phyloP scores from a whole-genome alignment of 1,284 basidiomycete genomes.

The Leccinum insigne region DNA sequence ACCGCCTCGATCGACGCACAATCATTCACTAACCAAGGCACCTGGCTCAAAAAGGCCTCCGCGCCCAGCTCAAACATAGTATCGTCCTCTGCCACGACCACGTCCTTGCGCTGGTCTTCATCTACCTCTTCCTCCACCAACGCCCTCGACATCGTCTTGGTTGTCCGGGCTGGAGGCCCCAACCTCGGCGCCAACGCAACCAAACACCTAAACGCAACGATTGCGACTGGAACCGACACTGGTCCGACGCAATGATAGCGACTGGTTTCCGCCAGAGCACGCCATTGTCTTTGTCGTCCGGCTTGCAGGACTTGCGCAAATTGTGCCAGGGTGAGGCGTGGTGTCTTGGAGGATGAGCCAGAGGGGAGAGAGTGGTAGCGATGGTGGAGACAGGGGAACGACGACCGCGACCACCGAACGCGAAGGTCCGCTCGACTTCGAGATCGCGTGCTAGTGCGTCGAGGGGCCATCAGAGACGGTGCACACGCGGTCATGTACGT shows the following conservation, averaged over 20 bases:
- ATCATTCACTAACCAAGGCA: neutral
- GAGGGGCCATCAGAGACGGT: neutral
- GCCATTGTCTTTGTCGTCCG: neutral
- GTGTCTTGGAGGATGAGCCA: neutral
- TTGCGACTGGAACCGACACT: slow-evolving; percentile 14
- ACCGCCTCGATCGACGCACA: neutral
- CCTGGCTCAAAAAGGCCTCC: neutral
- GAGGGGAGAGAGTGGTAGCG: neutral
- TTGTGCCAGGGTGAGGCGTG: slow-evolving; percentile 8
- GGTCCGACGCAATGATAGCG: slow-evolving; percentile 14
- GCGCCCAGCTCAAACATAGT: slow-evolving; percentile 9
- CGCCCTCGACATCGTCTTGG: neutral
- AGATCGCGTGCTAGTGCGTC: neutral
- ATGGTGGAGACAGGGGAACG: neutral
- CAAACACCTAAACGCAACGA: slow-evolving; percentile 20
- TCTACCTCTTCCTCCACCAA: neutral
- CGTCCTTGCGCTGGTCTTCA: neutral
- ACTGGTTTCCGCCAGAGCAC: slow-evolving; percentile 12
- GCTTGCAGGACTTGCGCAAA: neutral
- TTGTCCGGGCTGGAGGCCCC: neutral
- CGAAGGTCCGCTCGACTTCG: neutral
- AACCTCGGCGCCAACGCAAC: slow-evolving; percentile 2
- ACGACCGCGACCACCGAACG: neutral
- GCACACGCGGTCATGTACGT: neutral
- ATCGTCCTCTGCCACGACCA: neutral